Percentiles rank a stretch among this genome's conserved stretches.
These are phyloP conservation scores for Mycotypha africana DNA, from an alignment of 371 early-diverging fungal genomes.

Conservation along the genomic window DNA sequence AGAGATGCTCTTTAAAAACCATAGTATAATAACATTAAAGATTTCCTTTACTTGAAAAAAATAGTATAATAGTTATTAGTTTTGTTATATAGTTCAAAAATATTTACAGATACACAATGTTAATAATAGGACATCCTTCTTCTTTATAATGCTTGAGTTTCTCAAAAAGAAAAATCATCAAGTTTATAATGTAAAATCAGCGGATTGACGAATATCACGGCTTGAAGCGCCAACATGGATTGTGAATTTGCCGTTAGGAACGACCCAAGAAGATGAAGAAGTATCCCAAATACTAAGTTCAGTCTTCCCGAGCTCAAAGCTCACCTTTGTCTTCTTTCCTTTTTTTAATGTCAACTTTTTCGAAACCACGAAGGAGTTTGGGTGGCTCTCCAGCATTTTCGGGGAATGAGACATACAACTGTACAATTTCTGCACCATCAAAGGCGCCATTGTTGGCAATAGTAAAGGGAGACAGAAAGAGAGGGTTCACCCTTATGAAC, in stretches of 20 bases:
- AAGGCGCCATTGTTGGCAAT: conserved; percentile 44
- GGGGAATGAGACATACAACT: conserved; percentile 53
- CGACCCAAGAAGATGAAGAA: conserved; percentile 24
- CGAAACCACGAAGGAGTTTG: conserved; percentile 51
- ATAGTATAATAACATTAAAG: too few species aligned
- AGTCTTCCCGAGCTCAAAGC: conserved; percentile 25
- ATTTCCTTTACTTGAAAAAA: too few species aligned
- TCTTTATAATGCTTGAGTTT: too few species aligned
- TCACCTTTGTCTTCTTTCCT: conserved; percentile 20
- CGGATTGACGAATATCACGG: conserved; percentile 38
- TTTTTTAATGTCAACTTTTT: conserved; percentile 36
- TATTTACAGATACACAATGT: too few species aligned
- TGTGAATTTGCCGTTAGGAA: conserved; percentile 39
- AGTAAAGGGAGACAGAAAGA: conserved; percentile 22
- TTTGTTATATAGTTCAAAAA: too few species aligned
- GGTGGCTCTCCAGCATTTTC: conserved; percentile 39
- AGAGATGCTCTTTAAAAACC: too few species aligned
- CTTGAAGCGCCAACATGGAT: conserved; percentile 46
- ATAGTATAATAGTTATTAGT: too few species aligned
- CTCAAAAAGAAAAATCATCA: too few species aligned
- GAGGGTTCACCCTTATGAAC: conserved; percentile 1
- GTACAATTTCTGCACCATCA: conserved; percentile 54
- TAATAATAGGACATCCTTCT: too few species aligned
- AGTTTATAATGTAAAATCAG: too few species aligned
- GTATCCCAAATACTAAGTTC: conserved; percentile 47